Base-by-base conservation (phyloP, 345 rosid species). In the Eutrema japonicum region DNA sequence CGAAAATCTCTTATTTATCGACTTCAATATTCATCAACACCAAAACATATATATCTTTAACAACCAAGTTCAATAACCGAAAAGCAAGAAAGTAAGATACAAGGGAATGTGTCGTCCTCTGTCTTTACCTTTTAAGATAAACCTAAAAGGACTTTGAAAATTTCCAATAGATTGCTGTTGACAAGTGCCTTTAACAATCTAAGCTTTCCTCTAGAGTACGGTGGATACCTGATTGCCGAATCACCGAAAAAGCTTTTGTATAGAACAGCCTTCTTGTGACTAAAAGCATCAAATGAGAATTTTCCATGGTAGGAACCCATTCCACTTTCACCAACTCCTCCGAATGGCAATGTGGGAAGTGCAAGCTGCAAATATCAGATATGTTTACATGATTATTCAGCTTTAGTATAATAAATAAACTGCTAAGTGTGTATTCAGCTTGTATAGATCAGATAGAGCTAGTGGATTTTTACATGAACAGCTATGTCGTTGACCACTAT, bases 261-360 rank as follows among this genome's bases (percentile, higher is more conserved):
- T 0, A 92, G 59, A 51, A 96, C 96, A 6, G 95, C 96, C 70
- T 96, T 96, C 85, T 92, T 96, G 80, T 96, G 99, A 84, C 91
- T 89, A 54, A 96, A 96, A 59, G 91, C 86, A 49, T 96, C 99
- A 26, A 90, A 95, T 38, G 99, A 96, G 84, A 92, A 90, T 67
- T 89, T 96, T 18, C 98, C 99, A 58, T 90, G 99, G 86, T 96
- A 92, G 13, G 93, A 68, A 48, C 99, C 99, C 65, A 75, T 82
- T 69, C 99, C 98, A 35, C 99, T 92, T 74, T 92, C 96, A 41
- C 96, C 98, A 2, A 96, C 96, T 69, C 98, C 98, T 73, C 99
- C 99, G 8, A 96, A 96, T 26, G 99, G 99, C 42, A 96, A 62
- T 32, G 80, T 65, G 60, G 52, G 90, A 18, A 84, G 78, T 0